These are phyloP conservation scores for Pleurotus sapidus DNA, from an alignment of 768 basidiomycete genomes.

Conservation along the genomic window DNA sequence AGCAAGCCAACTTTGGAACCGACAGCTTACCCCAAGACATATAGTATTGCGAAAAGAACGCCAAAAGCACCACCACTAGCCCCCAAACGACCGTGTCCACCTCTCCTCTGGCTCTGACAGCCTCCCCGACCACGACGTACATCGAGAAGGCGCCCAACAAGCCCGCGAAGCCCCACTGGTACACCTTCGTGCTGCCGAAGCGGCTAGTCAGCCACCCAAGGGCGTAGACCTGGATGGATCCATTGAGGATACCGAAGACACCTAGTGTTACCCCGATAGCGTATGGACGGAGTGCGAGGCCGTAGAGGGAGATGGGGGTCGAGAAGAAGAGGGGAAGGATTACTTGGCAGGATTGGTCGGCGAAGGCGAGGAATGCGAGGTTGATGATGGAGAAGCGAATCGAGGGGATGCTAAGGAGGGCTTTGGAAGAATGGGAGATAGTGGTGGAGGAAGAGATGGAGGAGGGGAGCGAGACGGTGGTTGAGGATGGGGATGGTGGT, in stretches of 20 bases:
- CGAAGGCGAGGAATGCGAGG: slow-evolving; percentile 1
- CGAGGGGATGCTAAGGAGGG: too few species aligned
- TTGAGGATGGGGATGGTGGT: too few species aligned
- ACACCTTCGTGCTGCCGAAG: slow-evolving; percentile 45
- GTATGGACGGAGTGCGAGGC: slow-evolving; percentile 58
- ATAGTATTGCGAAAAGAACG: slow-evolving; percentile 10
- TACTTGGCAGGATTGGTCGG: slow-evolving; percentile 44
- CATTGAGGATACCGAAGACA: slow-evolving; percentile 44
- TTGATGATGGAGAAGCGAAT: slow-evolving; percentile 18
- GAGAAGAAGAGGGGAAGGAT: slow-evolving; percentile 69
- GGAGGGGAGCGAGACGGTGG: too few species aligned
- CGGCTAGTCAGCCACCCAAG: slow-evolving; percentile 43
- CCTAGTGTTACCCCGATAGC: slow-evolving; percentile 61
- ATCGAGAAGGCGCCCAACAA: slow-evolving; percentile 8
- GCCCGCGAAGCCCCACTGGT: slow-evolving; percentile 20
- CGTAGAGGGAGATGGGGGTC: slow-evolving; percentile 65
- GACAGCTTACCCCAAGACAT: slow-evolving; percentile 13
- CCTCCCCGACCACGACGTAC: slow-evolving; percentile 14
- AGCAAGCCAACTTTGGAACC: neutral
- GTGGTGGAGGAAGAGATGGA: too few species aligned
- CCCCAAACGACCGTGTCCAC: slow-evolving; percentile 13
- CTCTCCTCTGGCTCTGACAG: slow-evolving; percentile 13
- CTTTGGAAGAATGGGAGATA: too few species aligned
- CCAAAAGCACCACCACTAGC: slow-evolving; percentile 12
- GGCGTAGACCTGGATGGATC: slow-evolving; percentile 45